Evolutionary conservation across 306 rosid genomes (phyloP).

Genomic region (Trifolium repens): DNA sequence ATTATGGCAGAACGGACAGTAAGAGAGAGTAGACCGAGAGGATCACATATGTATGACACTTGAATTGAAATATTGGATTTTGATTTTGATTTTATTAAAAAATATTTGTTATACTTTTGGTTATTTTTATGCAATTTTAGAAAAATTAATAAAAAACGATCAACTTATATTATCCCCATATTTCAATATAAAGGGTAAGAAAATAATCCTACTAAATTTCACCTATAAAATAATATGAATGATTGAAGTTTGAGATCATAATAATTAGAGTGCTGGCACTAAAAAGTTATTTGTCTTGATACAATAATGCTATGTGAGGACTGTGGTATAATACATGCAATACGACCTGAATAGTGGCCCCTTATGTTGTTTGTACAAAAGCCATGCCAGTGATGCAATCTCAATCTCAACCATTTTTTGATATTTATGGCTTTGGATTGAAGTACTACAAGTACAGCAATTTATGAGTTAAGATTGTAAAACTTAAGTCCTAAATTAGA

Average conservation of each 20-base stretch:
- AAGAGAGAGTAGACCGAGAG: no score
- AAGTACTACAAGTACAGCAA: conserved; percentile 69
- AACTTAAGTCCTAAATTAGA: conserved; percentile 44
- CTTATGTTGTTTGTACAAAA: conserved; percentile 10
- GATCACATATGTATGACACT: no score
- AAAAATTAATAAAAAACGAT: no score
- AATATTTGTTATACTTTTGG: no score
- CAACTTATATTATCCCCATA: no score
- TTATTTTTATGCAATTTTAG: no score
- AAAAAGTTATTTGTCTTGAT: conserved; percentile 39
- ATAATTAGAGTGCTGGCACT: conserved; percentile 45
- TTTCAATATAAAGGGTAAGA: no score
- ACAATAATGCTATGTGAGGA: conserved; percentile 25
- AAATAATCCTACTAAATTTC: neutral
- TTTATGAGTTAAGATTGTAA: conserved; percentile 40
- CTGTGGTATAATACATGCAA: conserved; percentile 35
- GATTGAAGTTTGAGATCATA: conserved; percentile 48
- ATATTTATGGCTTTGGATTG: conserved; percentile 51
- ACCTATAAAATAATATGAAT: conserved; percentile 43
- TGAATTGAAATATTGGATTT: no score
- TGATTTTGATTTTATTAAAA: no score
- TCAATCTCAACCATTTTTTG: conserved; percentile 36
- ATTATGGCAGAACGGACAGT: no score
- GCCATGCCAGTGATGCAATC: conserved; percentile 46
- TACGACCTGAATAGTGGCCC: conserved; percentile 40